Evolutionary conservation across 202 grass and related monocot genomes (phyloP).

Genomic region (Zoysia matrella): DNA sequence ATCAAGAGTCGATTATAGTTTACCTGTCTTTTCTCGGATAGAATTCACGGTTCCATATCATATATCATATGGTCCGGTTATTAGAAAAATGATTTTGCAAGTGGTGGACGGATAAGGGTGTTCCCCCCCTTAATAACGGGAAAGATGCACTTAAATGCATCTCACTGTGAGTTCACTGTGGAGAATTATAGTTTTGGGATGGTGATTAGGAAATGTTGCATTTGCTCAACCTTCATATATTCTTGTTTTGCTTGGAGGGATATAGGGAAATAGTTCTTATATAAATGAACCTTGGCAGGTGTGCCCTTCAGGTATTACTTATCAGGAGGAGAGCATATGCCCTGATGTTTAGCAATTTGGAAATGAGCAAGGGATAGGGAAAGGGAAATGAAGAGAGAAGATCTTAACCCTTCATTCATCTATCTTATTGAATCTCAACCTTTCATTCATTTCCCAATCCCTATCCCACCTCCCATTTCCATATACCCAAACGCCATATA

Average conservation of each 20-base stretch:
- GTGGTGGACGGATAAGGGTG: not conserved
- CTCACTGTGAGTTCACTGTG: not conserved
- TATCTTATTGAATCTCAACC: too few species aligned
- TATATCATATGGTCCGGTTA: not conserved
- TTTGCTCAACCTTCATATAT: constrained; percentile 1
- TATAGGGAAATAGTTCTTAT: not conserved
- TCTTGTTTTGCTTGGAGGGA: constrained; percentile 26
- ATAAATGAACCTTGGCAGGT: not conserved
- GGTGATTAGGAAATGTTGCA: not conserved
- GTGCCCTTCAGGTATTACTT: not conserved
- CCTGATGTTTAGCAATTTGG: not conserved
- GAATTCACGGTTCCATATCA: not conserved
- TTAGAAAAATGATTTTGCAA: not conserved
- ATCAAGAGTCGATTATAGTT: not conserved
- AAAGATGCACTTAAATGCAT: constrained; percentile 8
- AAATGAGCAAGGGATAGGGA: too few species aligned
- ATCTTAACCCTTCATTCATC: too few species aligned
- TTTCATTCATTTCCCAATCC: too few species aligned
- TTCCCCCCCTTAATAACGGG: not conserved
- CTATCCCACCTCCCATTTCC: too few species aligned
- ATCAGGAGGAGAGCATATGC: not conserved
- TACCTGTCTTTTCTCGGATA: not conserved
- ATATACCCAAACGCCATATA: too few species aligned
- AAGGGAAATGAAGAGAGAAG: too few species aligned
- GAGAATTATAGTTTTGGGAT: constrained; percentile 25